Conservation (phyloP, 2,329 filamentous ascomycete genomes). For the Colletotrichum sidae region DNA sequence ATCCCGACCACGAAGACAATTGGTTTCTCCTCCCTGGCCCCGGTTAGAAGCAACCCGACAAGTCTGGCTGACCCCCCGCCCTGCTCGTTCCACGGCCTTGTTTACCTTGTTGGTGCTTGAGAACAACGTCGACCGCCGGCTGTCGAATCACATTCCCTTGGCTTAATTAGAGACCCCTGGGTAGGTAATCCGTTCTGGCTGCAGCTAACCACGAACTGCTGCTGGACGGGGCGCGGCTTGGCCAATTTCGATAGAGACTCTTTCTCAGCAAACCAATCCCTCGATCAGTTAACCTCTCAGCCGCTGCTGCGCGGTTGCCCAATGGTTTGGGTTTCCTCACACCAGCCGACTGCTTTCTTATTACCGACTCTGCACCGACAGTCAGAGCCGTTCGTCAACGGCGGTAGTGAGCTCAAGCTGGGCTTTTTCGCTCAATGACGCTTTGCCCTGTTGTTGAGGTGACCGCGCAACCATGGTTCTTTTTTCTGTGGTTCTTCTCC, state of each 20-base stretch:
- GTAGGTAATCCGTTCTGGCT: conserved; percentile 19
- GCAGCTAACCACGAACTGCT: conserved; percentile 4
- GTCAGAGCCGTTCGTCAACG: neutral
- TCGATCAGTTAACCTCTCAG: neutral
- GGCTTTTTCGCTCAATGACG: neutral
- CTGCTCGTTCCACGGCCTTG: conserved; percentile 22
- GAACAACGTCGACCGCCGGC: neutral
- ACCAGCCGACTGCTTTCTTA: neutral
- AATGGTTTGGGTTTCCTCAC: too few relatives aligned
- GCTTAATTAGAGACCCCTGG: conserved; percentile 33
- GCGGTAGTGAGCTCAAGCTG: neutral
- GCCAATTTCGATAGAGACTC: conserved; percentile 22
- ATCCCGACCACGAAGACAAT: neutral
- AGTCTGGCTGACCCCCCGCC: conserved; percentile 18
- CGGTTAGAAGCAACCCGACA: conserved; percentile 12
- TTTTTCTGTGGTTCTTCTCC: conserved; percentile 11
- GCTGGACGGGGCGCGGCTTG: neutral
- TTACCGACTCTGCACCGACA: neutral
- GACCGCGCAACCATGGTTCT: conserved; percentile 15
- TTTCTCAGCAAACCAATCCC: conserved; percentile 12
- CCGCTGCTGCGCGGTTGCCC: too few relatives aligned
- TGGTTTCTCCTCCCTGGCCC: conserved; percentile 15
- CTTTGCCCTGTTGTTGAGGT: conserved; percentile 4
- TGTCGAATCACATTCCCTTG: conserved; percentile 30
- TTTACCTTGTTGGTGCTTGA: conserved; percentile 13